Percentiles rank a stretch among this genome's conserved stretches.
phyloP scores from a whole-genome alignment of 1,284 basidiomycete species.

The Papiliotrema laurentii region DNA sequence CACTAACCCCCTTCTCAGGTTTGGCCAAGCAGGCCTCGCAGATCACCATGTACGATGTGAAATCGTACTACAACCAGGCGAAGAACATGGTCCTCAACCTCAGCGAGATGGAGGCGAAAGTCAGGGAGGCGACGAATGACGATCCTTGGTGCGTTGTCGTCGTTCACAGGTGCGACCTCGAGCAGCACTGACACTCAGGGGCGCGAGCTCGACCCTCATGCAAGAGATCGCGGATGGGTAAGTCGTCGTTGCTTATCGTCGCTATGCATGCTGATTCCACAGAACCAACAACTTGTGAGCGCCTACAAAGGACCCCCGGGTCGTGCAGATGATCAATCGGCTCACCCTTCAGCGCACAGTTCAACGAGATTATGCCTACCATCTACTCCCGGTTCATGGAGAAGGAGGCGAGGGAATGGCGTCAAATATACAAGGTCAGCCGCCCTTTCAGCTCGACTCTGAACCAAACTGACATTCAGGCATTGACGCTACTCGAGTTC shows the following conservation, averaged over 20 bases:
- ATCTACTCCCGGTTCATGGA: conserved; percentile 96
- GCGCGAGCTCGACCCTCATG: conserved; percentile 96
- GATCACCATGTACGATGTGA: conserved; percentile 76
- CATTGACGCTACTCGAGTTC: conserved; percentile 91
- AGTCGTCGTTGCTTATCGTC: conserved; percentile 36
- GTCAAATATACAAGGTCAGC: conserved; percentile 94
- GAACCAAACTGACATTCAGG: conserved; percentile 50
- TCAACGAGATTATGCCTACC: conserved; percentile 99
- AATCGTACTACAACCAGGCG: conserved; percentile 86
- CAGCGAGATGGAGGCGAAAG: conserved; percentile 96
- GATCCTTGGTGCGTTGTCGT: conserved; percentile 75
- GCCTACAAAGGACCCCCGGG: neutral
- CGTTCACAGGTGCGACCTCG: neutral
- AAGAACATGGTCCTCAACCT: conserved; percentile 74
- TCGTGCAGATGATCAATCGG: neutral
- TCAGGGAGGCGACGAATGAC: conserved; percentile 94
- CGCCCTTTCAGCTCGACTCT: neutral
- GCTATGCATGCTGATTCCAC: conserved; percentile 1
- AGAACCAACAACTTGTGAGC: conserved; percentile 40
- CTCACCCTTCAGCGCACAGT: conserved; percentile 67
- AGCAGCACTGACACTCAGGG: conserved; percentile 56
- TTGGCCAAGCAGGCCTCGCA: conserved; percentile 48
- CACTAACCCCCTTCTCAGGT: conserved; percentile 16
- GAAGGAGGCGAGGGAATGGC: conserved; percentile 96
- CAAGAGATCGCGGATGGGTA: conserved; percentile 95